Evolutionary conservation across 805 yeast species (phyloP).

Genomic region (Candida dendrica): DNA sequence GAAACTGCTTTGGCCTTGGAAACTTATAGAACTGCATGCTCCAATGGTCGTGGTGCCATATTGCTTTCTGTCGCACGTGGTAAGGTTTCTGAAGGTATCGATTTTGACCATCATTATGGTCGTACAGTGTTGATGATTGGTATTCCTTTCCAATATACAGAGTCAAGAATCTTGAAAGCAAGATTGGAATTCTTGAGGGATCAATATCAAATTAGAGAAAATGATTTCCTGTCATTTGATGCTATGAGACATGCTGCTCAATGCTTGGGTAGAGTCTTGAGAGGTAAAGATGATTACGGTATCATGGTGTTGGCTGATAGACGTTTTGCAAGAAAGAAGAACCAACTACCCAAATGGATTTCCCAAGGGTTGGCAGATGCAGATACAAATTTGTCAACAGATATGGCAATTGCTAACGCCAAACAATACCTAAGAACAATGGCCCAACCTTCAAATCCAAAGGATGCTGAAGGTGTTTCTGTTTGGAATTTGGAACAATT

Average conservation of each 20-base stretch:
- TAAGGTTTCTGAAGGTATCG: conserved; percentile 96
- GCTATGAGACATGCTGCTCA: conserved; percentile 99
- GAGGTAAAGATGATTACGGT: conserved; percentile 99
- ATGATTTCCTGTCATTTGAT: conserved; percentile 92
- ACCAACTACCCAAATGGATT: conserved; percentile 94
- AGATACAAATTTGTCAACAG: conserved; percentile 87
- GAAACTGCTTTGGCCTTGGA: conserved; percentile 94
- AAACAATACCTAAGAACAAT: conserved; percentile 84
- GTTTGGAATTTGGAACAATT: conserved; percentile 83
- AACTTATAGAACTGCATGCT: conserved; percentile 92
- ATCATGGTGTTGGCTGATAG: conserved; percentile 97
- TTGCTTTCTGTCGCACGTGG: conserved; percentile 97
- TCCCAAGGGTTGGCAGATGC: conserved; percentile 89
- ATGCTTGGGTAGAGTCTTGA: conserved; percentile 90
- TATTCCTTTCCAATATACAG: conserved; percentile 98
- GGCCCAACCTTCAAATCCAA: conserved; percentile 89
- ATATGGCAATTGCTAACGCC: conserved; percentile 94
- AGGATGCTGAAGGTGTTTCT: conserved; percentile 89
- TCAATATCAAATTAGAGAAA: conserved; percentile 86
- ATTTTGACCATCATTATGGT: conserved; percentile 98
- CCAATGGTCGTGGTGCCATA: conserved; percentile 96
- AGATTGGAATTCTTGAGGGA: conserved; percentile 89
- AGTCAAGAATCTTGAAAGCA: conserved; percentile 91
- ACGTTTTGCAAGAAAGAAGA: conserved; percentile 78
- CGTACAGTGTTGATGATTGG: conserved; percentile 98